phyloP scores from a whole-genome alignment of 306 rosid species.

The Dicorynia guianensis region DNA sequence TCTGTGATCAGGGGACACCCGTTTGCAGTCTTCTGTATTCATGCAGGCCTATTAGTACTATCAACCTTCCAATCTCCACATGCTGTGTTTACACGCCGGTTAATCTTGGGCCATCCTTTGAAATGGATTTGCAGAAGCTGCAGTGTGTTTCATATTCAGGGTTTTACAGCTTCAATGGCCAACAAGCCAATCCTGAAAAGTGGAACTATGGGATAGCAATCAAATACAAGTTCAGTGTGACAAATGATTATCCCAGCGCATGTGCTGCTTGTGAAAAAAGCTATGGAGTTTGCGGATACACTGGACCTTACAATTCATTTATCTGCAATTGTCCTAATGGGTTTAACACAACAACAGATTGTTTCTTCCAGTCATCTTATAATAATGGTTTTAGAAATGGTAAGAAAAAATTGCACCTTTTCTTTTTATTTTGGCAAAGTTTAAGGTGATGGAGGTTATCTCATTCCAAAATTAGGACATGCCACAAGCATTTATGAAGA shows the following conservation, averaged over 20 bases:
- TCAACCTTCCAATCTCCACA: constrained; percentile 66
- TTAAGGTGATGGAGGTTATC: no score
- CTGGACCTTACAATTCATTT: constrained; percentile 56
- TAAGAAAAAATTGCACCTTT: constrained; percentile 39
- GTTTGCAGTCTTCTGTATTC: constrained; percentile 72
- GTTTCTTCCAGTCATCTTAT: constrained; percentile 61
- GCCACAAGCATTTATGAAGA: no score
- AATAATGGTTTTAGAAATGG: constrained; percentile 59
- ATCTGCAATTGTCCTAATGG: constrained; percentile 83
- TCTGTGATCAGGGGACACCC: constrained; percentile 67
- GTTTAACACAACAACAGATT: constrained; percentile 66
- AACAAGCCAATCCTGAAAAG: constrained; percentile 66
- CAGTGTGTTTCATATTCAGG: constrained; percentile 83
- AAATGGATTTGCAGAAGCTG: constrained; percentile 82
- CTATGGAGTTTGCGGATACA: constrained; percentile 70
- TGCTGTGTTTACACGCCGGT: constrained; percentile 89
- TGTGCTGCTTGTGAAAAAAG: constrained; percentile 76
- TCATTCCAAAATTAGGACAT: no score
- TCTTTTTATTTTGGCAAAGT: no score
- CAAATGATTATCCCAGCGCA: constrained; percentile 71
- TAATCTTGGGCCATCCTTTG: constrained; percentile 80
- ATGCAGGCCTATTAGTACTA: constrained; percentile 66
- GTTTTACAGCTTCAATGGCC: constrained; percentile 74
- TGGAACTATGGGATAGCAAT: constrained; percentile 92
- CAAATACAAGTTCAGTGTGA: constrained; percentile 74